Base-by-base conservation (phyloP, 345 rosid species). In the Boechera divaricarpa region DNA sequence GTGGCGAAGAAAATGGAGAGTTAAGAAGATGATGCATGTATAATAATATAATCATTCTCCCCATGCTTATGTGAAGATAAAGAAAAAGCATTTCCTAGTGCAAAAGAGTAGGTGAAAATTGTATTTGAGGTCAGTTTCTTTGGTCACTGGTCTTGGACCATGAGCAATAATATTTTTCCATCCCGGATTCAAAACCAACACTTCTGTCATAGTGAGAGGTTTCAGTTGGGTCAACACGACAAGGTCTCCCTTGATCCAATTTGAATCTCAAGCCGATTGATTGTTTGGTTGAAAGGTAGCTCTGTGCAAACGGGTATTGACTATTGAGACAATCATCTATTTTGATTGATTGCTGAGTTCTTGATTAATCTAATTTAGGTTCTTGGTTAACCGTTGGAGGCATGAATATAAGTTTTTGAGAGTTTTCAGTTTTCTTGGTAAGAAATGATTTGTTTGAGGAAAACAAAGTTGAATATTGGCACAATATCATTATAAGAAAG, bases 51-150 rank as follows among this genome's bases (percentile, higher is more conserved):
- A 77, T 49, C 68, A 72, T 72, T 58, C 68, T 51, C 49, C 29
- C 45, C 70, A 63, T 24, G 57, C 33, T 33, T 62, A 32, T 69
- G 47, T 13, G 57, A 64, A 72, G 62, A 71, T 47, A 57, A 39
- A 63, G 61, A 63, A 77, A 70, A 71, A 38, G 77, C 45, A 71
- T 65, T 63, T 57, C 72, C 1, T 72, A 78, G 73, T 78, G 81
- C 77, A 65, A 65, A 16, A 57, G 55, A 65, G 81, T 78, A 48
- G 77, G 81, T 77, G 73, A 18, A 38, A 55, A 28, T 21, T 70
- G 36, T 62, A 7, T 49, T 35, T 18, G 53, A 77, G 49, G 69
- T 26, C 45, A 29, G 21, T 62, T 51, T 26, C 53, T 63, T 39
- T 77, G 80, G 70, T 47, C 67, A 56, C 3, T 55, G 76, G 41